phyloP scores from a whole-genome alignment of 2,329 filamentous ascomycete species.

The Penicillium italicum region DNA sequence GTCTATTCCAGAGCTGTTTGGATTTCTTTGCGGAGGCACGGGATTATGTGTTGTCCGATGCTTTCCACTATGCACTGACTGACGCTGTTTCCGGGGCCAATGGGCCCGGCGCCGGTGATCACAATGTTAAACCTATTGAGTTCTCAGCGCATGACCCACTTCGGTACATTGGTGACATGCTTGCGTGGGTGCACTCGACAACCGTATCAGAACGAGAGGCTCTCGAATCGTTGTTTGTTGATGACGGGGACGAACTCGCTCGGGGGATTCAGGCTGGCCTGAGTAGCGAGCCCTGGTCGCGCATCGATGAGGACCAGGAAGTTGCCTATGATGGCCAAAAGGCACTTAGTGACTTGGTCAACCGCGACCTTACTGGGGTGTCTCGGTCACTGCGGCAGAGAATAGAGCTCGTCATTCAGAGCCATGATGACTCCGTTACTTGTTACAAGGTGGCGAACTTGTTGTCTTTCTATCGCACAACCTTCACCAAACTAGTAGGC shows the following conservation, averaged over 20 bases:
- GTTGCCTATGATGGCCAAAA: conserved; percentile 71
- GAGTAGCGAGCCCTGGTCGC: conserved; percentile 79
- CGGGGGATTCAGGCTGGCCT: conserved; percentile 75
- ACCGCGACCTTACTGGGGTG: conserved; percentile 77
- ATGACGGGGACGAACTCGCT: conserved; percentile 83
- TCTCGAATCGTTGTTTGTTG: conserved; percentile 84
- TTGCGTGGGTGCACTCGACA: conserved; percentile 93
- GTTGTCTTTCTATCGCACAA: conserved; percentile 81
- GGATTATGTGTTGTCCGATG: conserved; percentile 79
- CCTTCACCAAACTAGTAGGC: conserved; percentile 76
- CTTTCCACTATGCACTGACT: conserved; percentile 84
- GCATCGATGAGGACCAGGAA: conserved; percentile 56
- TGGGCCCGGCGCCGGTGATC: conserved; percentile 52
- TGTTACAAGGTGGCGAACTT: conserved; percentile 89
- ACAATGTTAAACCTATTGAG: conserved; percentile 81
- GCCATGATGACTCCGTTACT: conserved; percentile 82
- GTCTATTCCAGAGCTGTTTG: conserved; percentile 87
- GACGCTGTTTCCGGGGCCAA: conserved; percentile 54
- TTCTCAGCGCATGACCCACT: conserved; percentile 87
- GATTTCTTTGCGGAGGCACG: conserved; percentile 90
- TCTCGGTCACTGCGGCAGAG: conserved; percentile 81
- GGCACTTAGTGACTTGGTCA: conserved; percentile 80
- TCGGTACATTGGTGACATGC: conserved; percentile 92
- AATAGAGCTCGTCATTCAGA: conserved; percentile 86
- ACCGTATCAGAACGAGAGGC: conserved; percentile 92